Evolutionary conservation across 2,329 filamentous ascomycete genomes (phyloP).

Genomic region (Ceratocystis colombiana): DNA sequence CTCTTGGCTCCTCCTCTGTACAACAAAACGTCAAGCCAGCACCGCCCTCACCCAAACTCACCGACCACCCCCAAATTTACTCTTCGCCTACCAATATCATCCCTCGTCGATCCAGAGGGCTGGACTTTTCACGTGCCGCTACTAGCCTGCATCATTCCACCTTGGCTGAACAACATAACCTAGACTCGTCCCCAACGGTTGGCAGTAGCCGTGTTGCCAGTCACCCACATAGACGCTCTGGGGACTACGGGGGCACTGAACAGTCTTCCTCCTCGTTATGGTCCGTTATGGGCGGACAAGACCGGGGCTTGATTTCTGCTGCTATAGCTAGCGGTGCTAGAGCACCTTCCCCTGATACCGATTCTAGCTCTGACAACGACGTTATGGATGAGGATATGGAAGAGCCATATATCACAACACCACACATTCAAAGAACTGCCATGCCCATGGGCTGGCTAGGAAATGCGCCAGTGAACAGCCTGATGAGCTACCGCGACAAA

Average conservation of each 20-base stretch:
- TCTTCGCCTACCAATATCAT: conserved; percentile 79
- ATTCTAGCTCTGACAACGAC: conserved; percentile 60
- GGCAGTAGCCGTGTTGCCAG: conserved; percentile 43
- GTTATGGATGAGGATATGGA: conserved; percentile 65
- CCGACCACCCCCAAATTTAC: conserved; percentile 61
- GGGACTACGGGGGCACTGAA: conserved; percentile 42
- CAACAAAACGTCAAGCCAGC: conserved; percentile 10
- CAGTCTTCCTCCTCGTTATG: conserved; percentile 64
- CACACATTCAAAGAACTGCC: conserved; percentile 41
- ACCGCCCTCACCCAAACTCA: conserved; percentile 62
- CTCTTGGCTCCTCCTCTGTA: conserved; percentile 11
- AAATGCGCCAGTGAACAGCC: conserved; percentile 49
- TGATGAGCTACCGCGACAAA: conserved; percentile 75
- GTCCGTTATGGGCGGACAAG: conserved; percentile 58
- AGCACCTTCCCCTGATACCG: conserved; percentile 63
- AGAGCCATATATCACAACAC: conserved; percentile 72
- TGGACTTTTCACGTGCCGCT: conserved; percentile 87
- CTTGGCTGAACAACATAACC: conserved; percentile 75
- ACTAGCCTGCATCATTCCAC: conserved; percentile 95
- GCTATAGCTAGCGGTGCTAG: conserved; percentile 63
- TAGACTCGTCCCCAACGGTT: conserved; percentile 81
- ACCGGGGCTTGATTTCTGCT: conserved; percentile 64
- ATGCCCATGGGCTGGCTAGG: conserved; percentile 42
- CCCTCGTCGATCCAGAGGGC: conserved; percentile 74
- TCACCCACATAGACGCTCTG: conserved; percentile 48